Percentiles rank a stretch among this genome's conserved stretches.
Evolutionary conservation across 352 stramenopile species (phyloP).

Genomic region (Globisporangium camurandrum): DNA sequence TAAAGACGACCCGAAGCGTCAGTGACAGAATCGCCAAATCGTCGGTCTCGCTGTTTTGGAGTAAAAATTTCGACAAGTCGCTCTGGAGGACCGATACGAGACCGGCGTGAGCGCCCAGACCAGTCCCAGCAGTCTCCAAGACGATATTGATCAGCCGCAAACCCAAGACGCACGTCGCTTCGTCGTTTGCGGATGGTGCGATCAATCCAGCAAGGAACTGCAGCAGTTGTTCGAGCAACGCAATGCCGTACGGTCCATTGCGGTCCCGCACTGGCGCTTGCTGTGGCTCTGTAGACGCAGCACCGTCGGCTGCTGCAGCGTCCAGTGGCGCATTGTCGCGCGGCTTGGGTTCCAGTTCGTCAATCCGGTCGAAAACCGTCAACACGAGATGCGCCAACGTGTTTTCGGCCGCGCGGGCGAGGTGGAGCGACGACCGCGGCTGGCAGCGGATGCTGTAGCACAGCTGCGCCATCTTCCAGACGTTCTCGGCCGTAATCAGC

Average conservation of each 20-base stretch:
- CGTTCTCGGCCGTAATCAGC: constrained; percentile 87
- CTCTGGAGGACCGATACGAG: constrained; percentile 89
- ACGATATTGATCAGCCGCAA: constrained; percentile 97
- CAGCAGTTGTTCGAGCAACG: constrained; percentile 91
- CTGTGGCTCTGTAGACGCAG: no score
- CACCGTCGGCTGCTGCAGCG: neutral
- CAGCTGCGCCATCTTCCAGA: constrained; percentile 95
- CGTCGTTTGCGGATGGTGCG: constrained; percentile 87
- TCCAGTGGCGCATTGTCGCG: constrained; percentile 5
- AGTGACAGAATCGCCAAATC: constrained; percentile 89
- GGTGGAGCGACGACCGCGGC: constrained; percentile 80
- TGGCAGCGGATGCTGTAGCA: constrained; percentile 95
- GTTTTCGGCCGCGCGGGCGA: constrained; percentile 93
- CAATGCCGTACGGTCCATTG: constrained; percentile 74
- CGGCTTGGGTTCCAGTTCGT: constrained; percentile 48
- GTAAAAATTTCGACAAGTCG: constrained; percentile 95
- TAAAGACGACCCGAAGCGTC: constrained; percentile 97
- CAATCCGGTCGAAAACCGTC: constrained; percentile 92
- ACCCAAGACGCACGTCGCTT: constrained; percentile 86
- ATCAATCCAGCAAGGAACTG: constrained; percentile 91
- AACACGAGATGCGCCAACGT: constrained; percentile 95
- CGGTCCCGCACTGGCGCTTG: constrained; percentile 1
- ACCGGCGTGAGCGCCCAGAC: constrained; percentile 61
- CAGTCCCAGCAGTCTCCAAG: constrained; percentile 89
- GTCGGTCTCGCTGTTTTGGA: constrained; percentile 93